A percentile compares a stretch with the other conserved stretches of the same genome.
Evolutionary conservation across 257 asterid species (phyloP).

Genomic region (Solanum lycopersicoides): DNA sequence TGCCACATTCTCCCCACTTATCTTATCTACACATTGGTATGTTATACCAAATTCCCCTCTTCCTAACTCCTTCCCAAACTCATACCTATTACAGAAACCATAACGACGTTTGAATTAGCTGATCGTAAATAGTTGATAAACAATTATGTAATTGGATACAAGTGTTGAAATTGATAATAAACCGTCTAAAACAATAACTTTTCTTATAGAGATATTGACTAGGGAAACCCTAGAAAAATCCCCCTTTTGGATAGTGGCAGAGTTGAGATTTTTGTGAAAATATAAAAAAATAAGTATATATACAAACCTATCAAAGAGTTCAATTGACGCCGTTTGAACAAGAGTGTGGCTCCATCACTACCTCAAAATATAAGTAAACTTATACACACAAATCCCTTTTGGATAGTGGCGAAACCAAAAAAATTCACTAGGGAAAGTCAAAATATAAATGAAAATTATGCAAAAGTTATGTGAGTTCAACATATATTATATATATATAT

Average conservation of each 20-base stretch:
- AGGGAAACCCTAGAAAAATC: background rate
- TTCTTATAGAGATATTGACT: background rate
- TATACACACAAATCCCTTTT: background rate
- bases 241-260: background rate
- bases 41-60: conserved; percentile 90
- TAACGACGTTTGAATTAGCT: background rate
- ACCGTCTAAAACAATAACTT: background rate
- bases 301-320: too few species aligned
- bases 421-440: background rate
- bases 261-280: too few species aligned
- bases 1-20: conserved; percentile 40
- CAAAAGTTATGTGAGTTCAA: background rate
- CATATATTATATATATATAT: background rate
- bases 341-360: background rate
- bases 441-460: background rate
- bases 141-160: background rate
- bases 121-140: background rate
- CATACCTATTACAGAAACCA: conserved; percentile 4
- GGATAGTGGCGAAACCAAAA: fast-evolving
- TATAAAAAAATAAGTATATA: background rate
- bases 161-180: background rate
- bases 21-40: conserved; percentile 40
- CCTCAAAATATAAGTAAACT: background rate
- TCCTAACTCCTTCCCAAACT: conserved; percentile 68
- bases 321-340: background rate